Evolutionary conservation across 1,284 basidiomycete genomes (phyloP).

Genomic region (Wallemia hederae): DNA sequence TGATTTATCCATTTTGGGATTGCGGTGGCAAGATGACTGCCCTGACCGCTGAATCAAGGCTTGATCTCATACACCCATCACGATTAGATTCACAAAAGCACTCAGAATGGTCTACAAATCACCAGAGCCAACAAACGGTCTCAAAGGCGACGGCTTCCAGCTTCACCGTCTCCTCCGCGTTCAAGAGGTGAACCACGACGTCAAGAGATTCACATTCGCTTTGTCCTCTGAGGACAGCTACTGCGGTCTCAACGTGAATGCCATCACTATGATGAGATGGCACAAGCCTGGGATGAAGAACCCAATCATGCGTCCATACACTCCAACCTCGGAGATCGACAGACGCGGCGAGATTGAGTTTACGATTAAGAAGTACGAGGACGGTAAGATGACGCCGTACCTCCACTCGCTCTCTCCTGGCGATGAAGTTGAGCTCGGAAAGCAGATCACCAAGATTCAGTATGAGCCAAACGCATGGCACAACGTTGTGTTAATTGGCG

Average conservation of each 20-base stretch:
- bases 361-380: constrained; percentile 43
- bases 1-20: too few relatives aligned
- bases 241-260: not conserved
- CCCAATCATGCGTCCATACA: not conserved
- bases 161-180: not conserved
- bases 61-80: not conserved
- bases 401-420: constrained; percentile 44
- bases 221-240: not conserved
- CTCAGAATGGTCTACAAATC: not conserved
- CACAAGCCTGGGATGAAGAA: not conserved
- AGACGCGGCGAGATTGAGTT: constrained; percentile 46
- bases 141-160: not conserved
- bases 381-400: constrained; percentile 50
- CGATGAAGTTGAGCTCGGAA: constrained; percentile 62
- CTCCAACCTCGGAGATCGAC: constrained; percentile 15
- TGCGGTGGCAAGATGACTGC: too few relatives aligned
- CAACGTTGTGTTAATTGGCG: constrained; percentile 47
- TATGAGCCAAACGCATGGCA: constrained; percentile 41
- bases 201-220: not conserved
- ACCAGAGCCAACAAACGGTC: not conserved
- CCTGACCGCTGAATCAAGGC: too few relatives aligned
- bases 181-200: not conserved
- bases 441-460: constrained; percentile 43
- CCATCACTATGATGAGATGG: not conserved
- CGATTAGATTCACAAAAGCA: not conserved